Evolutionary conservation across 2,329 filamentous ascomycete genomes (phyloP), one percentile per base, ranked within the genome.

Genomic region (Claviceps sp.): DNA sequence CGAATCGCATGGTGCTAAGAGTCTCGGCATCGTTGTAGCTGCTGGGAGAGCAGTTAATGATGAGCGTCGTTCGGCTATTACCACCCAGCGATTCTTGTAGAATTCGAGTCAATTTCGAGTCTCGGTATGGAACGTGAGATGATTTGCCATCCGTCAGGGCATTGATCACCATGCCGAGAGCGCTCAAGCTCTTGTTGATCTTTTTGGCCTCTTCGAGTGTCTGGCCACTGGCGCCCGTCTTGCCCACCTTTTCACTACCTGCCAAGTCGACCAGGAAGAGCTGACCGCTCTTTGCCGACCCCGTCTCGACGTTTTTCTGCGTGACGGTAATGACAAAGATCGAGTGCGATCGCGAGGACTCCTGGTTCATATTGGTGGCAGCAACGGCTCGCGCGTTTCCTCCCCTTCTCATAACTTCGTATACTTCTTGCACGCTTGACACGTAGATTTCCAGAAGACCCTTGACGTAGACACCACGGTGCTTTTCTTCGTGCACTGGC

Each of bases 101-200:
- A 59, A 98, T 97, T 69, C 93, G 83, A 11, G 93, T 98, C 63
- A 98, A 82, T 70, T 97, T 97, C 47, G 91, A 97, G 71, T 98
- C 93, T 77, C 93, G 85, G 69, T 97, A 98, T 1, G 93, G 93
- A 58, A 98, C 80, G 64, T 97, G 90, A 46, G 86, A 89, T 43
- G 90, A 95, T 86, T 95, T 96, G 65, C 90, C 91, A 67, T 97
- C 93, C 2, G 93, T 96, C 61, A 98, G 73, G 51, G 90, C 82
- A 70, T 97, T 97, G 77, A 98, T 98, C 72, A 97, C 93, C 90
- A 96, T 97, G 62, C 93, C 93, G 55, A 98, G 78, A 52, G 93
- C 90, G 72, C 90, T 96, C 74, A 98, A 79, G 77, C 89, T 96
- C 78, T 97, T 97, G 79, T 98, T 98, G 78, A 98, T 98, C 78